Evolutionary conservation across 805 yeast species (phyloP).

Genomic region (Zygosaccharomyces gambellarensis): DNA sequence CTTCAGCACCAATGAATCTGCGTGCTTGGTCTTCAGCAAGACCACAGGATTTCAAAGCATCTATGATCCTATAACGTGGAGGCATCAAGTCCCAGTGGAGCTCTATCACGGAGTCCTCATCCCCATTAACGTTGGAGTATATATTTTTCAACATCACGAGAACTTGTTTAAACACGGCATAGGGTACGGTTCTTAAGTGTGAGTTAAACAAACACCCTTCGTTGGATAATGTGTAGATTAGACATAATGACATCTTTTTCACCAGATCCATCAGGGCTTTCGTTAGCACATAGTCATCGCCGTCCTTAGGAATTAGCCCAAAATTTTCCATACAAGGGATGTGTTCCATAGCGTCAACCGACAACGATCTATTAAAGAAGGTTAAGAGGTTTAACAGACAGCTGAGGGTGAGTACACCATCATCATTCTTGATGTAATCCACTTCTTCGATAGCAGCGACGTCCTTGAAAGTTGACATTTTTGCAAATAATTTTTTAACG

Average conservation of each 20-base stretch:
- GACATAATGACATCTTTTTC: slow-evolving; percentile 21
- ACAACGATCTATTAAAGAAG: slow-evolving; percentile 44
- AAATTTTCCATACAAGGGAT: slow-evolving; percentile 22
- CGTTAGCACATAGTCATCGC: slow-evolving; percentile 25
- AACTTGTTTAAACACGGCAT: slow-evolving; percentile 42
- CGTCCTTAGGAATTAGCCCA: slow-evolving; percentile 16
- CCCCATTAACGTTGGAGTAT: slow-evolving; percentile 37
- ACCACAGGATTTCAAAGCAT: slow-evolving; percentile 27
- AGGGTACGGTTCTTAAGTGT: slow-evolving; percentile 32
- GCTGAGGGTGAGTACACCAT: slow-evolving; percentile 36
- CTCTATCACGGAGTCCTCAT: slow-evolving; percentile 29
- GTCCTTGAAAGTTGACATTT: slow-evolving; percentile 22
- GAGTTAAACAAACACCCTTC: slow-evolving; percentile 24
- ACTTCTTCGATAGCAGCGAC: slow-evolving; percentile 35
- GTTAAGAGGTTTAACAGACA: slow-evolving; percentile 42
- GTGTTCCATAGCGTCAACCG: slow-evolving; percentile 34
- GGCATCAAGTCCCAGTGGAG: slow-evolving; percentile 31
- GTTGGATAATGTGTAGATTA: slow-evolving; percentile 21
- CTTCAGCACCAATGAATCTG: slow-evolving; percentile 23
- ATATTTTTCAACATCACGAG: slow-evolving; percentile 42
- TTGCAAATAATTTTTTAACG: slow-evolving; percentile 21
- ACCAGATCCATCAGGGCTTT: slow-evolving; percentile 21
- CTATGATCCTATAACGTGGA: slow-evolving; percentile 23
- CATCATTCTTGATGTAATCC: slow-evolving; percentile 35
- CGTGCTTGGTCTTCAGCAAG: slow-evolving; percentile 31